Evolutionary conservation across 1,139 yeast genomes (phyloP), one percentile per base, ranked within the genome.

Genomic region (Candida pseudoviswanathii): DNA sequence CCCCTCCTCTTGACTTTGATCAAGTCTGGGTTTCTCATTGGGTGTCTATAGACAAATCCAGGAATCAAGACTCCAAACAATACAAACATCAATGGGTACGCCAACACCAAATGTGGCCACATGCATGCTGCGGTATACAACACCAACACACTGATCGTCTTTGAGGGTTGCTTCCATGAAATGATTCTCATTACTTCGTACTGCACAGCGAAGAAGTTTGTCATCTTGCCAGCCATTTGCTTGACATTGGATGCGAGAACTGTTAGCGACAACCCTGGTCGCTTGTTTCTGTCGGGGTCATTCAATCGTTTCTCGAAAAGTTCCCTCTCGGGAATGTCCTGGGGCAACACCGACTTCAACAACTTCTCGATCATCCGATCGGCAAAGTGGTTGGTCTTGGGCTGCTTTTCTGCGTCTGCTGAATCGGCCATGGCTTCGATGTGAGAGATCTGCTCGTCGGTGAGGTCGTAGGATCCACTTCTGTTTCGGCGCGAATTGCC

Each of bases 31-130:
- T 71, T 68, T 29, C 73, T 67, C 58, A 82, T 71, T 0, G 92
- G 96, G 62, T 90, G 96, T 48, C 90, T 74, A 47, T 78, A 73
- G 22, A 82, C 71, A 60, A 85, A 91, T 1, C 89, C 90, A 0
- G 96, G 94, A 1, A 86, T 71, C 70, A 90, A 74, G 2, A 86
- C 70, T 0, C 84, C 85, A 52, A 78, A 73, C 36, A 86, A 63
- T 4, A 89, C 51, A 46, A 73, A 77, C 1, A 85, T 54, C 36
- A 88, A 61, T 0, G 97, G 97, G 40, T 85, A 71, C 0, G 84
- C 78, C 36, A 86, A 65, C 5, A 89, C 71, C 46, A 88, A 67
- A 61, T 84, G 85, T 0, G 97, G 97, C 70, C 88, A 80, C 41
- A 86, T 66, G 59, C 89, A 84, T 2, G 81, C 71, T 51, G 82